Evolutionary conservation across 192 early-diverging fungal genomes (phyloP).

Genomic region (Geranomyces michiganensis): DNA sequence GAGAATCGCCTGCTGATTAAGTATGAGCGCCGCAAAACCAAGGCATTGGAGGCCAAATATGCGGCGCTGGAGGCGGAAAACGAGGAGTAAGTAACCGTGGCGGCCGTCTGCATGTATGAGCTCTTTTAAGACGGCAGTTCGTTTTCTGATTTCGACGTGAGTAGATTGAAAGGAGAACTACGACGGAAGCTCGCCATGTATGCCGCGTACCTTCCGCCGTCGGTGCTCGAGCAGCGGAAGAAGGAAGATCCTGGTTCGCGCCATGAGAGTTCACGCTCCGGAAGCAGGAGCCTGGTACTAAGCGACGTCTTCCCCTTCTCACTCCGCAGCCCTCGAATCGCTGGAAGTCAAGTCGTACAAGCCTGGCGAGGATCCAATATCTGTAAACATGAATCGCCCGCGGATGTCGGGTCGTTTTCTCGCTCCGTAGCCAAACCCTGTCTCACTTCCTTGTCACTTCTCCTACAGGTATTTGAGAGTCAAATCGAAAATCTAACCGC

Average conservation of each 20-base stretch:
- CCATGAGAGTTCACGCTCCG: too few species aligned
- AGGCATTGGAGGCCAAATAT: slow-evolving; percentile 41
- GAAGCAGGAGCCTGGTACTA: too few species aligned
- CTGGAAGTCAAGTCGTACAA: slow-evolving; percentile 36
- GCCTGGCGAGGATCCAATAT: slow-evolving; percentile 47
- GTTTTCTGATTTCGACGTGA: too few species aligned
- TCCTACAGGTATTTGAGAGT: slow-evolving; percentile 35
- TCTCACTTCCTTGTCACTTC: not conserved
- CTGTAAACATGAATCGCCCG: slow-evolving; percentile 30
- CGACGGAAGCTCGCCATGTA: slow-evolving; percentile 50
- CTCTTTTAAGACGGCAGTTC: too few species aligned
- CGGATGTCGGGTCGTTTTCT: too few species aligned
- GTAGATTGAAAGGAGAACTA: slow-evolving; percentile 42
- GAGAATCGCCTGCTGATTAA: slow-evolving; percentile 55
- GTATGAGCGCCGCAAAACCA: slow-evolving; percentile 50
- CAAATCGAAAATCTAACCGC: slow-evolving; percentile 17
- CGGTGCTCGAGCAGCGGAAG: slow-evolving; percentile 39
- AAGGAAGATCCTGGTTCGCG: slow-evolving; percentile 39
- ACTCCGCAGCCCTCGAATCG: slow-evolving; percentile 19
- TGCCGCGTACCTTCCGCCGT: slow-evolving; percentile 52
- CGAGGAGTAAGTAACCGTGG: not conserved
- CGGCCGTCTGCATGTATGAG: too few species aligned
- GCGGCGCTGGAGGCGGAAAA: slow-evolving; percentile 31
- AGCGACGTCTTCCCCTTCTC: not conserved
- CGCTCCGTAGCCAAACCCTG: too few species aligned